Evolutionary conservation across 2,329 filamentous ascomycete species (phyloP).

Genomic region (Trichoderma atrobrunneum): DNA sequence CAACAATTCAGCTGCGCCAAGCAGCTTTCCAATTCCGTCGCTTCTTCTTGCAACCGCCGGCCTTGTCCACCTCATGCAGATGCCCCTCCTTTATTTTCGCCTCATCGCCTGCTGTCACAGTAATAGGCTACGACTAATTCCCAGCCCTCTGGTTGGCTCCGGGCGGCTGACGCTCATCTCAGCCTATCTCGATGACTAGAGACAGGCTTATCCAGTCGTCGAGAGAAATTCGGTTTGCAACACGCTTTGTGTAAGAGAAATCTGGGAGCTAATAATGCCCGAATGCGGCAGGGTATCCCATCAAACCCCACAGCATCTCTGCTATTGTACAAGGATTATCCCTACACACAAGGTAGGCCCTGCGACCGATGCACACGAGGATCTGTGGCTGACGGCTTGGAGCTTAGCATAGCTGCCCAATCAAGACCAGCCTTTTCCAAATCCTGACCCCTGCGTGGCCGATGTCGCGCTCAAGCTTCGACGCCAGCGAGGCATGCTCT

Average conservation of each 20-base stretch:
- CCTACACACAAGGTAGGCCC: background rate
- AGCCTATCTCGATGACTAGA: conserved; percentile 23
- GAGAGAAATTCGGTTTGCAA: conserved; percentile 33
- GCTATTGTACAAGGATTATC: conserved; percentile 6
- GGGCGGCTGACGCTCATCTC: conserved; percentile 23
- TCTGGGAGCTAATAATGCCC: conserved; percentile 25
- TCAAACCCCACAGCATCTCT: conserved; percentile 20
- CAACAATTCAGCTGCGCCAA: background rate
- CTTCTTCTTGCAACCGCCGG: conserved; percentile 13
- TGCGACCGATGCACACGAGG: conserved; percentile 16
- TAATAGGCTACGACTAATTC: conserved; percentile 7
- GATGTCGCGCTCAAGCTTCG: conserved; percentile 21
- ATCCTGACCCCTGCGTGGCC: conserved; percentile 15
- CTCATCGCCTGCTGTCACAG: conserved; percentile 18
- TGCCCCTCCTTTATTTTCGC: conserved; percentile 10
- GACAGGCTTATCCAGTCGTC: conserved; percentile 26
- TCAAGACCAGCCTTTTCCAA: conserved; percentile 18
- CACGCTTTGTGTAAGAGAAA: conserved; percentile 39
- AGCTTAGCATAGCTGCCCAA: conserved; percentile 19
- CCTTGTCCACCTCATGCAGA: background rate
- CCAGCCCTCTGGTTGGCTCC: conserved; percentile 20
- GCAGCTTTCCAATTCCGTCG: conserved; percentile 3
- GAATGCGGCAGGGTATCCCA: conserved; percentile 17
- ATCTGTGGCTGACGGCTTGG: conserved; percentile 20
- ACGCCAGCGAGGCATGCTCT: conserved; percentile 15